These are phyloP conservation scores for Komagataella pastoris DNA, from an alignment of 805 yeast species.

Conservation along the genomic window DNA sequence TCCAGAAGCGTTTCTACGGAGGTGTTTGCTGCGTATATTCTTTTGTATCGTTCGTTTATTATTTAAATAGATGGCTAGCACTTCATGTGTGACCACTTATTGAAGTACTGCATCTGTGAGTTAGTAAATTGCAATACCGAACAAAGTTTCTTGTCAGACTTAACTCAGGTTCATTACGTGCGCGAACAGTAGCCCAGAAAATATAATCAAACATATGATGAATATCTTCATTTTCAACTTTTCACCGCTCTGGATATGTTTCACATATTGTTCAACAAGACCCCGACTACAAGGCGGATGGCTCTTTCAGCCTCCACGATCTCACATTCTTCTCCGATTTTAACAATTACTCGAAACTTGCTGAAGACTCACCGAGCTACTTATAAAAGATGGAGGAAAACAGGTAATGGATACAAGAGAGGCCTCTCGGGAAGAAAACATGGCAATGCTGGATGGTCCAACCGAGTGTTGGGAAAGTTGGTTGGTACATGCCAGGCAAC, in stretches of 20 bases:
- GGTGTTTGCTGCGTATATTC: no score
- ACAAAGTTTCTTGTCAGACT: no score
- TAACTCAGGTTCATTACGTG: background rate
- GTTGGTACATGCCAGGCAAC: constrained; percentile 45
- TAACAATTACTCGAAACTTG: constrained; percentile 13
- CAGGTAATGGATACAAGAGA: constrained; percentile 53
- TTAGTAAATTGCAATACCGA: no score
- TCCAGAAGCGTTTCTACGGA: no score
- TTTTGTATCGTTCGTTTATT: no score
- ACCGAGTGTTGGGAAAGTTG: constrained; percentile 41
- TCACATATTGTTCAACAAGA: constrained; percentile 1
- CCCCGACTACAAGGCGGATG: constrained; percentile 1
- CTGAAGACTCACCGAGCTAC: constrained; percentile 81
- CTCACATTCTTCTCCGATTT: constrained; percentile 2
- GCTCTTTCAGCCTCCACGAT: background rate
- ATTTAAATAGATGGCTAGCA: no score
- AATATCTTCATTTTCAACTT: background rate
- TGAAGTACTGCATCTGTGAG: no score
- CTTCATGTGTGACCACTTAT: no score
- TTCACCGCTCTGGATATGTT: background rate
- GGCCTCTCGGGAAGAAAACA: constrained; percentile 82
- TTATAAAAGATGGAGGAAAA: constrained; percentile 75
- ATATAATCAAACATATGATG: background rate
- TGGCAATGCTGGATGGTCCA: constrained; percentile 84
- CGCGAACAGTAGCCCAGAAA: background rate